Conservation (phyloP, 768 basidiomycete genomes). For the Amanita molliuscula region DNA sequence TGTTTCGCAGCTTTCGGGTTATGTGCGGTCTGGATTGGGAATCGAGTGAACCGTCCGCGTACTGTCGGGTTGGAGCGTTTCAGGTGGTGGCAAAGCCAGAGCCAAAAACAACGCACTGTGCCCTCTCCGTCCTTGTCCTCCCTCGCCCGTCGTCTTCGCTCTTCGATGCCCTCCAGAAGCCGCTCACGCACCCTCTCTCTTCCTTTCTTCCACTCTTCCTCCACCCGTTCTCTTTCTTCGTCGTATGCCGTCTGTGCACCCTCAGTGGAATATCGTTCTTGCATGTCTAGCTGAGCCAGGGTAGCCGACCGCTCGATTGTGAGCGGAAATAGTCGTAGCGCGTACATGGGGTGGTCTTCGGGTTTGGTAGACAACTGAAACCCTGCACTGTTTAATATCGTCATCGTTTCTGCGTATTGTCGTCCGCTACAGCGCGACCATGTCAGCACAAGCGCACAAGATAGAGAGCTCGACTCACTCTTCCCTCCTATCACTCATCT, state of each 20-base stretch:
- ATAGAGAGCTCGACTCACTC: constrained; percentile 34
- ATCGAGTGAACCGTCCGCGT: constrained; percentile 61
- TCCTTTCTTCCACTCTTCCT: constrained; percentile 75
- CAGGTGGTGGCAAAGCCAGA: constrained; percentile 5
- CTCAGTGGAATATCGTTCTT: constrained; percentile 61
- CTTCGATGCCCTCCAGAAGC: constrained; percentile 77
- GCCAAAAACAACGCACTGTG: constrained; percentile 49
- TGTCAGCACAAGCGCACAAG: neutral
- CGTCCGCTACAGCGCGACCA: constrained; percentile 32
- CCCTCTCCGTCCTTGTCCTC: constrained; percentile 89
- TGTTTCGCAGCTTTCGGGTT: constrained; percentile 79
- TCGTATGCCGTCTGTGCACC: constrained; percentile 62
- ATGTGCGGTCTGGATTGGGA: constrained; percentile 70
- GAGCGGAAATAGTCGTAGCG: constrained; percentile 61
- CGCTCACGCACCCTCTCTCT: constrained; percentile 68
- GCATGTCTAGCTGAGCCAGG: constrained; percentile 52
- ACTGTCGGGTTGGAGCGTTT: constrained; percentile 5
- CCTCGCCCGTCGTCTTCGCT: constrained; percentile 63
- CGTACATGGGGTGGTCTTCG: constrained; percentile 53
- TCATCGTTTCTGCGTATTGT: constrained; percentile 53
- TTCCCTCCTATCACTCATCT: constrained; percentile 64
- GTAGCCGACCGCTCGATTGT: constrained; percentile 71
- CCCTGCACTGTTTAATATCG: constrained; percentile 45
- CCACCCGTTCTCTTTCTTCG: constrained; percentile 70
- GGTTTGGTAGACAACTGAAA: constrained; percentile 61